A percentile compares a stretch with the other conserved stretches of the same genome.
These are phyloP conservation scores for Tetrapyrgos nigripes DNA, from an alignment of 1,284 basidiomycete species.

Conservation along the genomic window DNA sequence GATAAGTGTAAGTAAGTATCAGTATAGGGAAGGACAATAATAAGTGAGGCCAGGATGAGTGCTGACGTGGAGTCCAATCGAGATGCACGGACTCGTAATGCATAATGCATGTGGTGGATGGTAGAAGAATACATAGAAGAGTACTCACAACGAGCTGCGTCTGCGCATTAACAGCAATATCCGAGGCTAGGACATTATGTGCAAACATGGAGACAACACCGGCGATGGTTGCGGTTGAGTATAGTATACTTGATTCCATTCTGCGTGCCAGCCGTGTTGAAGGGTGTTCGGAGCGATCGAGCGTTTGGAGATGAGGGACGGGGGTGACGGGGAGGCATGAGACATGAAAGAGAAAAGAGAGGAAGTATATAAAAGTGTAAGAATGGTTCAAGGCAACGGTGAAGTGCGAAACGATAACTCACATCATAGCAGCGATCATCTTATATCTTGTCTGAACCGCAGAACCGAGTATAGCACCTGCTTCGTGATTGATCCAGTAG, in stretches of 20 bases:
- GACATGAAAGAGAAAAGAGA: conserved; percentile 2
- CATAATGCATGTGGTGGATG: no score
- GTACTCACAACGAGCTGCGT: conserved; percentile 8
- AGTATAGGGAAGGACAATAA: no score
- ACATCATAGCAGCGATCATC: conserved; percentile 12
- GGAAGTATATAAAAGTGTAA: background rate
- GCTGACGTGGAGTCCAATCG: no score
- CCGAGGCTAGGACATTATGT: background rate
- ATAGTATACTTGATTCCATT: background rate
- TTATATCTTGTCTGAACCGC: conserved; percentile 5
- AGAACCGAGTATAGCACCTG: conserved; percentile 1
- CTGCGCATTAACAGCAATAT: background rate
- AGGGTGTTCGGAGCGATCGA: background rate
- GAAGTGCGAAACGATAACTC: background rate
- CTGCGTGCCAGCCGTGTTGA: background rate
- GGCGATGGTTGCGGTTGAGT: background rate
- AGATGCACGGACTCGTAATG: no score
- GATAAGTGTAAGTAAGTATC: background rate
- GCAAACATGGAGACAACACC: background rate
- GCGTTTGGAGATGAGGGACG: background rate
- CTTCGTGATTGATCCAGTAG: conserved; percentile 1
- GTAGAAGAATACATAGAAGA: background rate
- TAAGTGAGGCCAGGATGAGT: no score
- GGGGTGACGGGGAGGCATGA: background rate
- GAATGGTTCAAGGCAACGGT: background rate